Base-by-base conservation (phyloP, 2,329 filamentous ascomycete species). In the Macrophomina tecta region DNA sequence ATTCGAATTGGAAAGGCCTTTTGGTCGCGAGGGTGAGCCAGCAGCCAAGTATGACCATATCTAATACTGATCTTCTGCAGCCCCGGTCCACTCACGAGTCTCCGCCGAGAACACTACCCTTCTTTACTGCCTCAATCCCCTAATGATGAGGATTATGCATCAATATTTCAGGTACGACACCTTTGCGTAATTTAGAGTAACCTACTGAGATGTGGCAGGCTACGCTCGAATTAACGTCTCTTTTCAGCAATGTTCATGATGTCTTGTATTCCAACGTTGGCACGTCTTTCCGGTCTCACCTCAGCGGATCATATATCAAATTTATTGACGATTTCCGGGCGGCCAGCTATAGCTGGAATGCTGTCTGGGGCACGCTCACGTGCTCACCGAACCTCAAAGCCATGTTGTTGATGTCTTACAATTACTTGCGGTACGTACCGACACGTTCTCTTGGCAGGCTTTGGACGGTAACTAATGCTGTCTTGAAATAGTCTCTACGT, bases 161-260 rank as follows among this genome's bases (percentile, higher is more conserved):
- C 86, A 61, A 86, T 91, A 9, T 90, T 91, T 70, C 89, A 91
- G 71, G 63, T 51, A 65, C 4, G 42, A 12, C 14, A 30, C 14
- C 9, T 14, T 16, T 49, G 5, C 2, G n/a, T 3, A 32, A 30
- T 12, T 14, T 16, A 7, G 32, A 23, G 18, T 8, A 8, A 16
- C 32, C 23, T 23, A 16, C 49, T 56, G 30, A 64, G 30, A 6
- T n/a, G 28, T 5, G 1, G 8, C 42, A 66, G 58, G 90, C 90
- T 0, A 90, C 88, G 30, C 78, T 92, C 6, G 90, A 92, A 71
- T 80, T 92, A 30, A 92, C 89, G 0, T 87, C 91, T 70, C 81
- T 92, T 1, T 91, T 91, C 73, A 89, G 88, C 23, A 92, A 91
- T 70, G 89, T 91, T 0, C 90, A 92, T 67, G 90, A 92, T 72